phyloP scores from a whole-genome alignment of 2,329 filamentous ascomycete genomes.

The Pyrenophora seminiperda region DNA sequence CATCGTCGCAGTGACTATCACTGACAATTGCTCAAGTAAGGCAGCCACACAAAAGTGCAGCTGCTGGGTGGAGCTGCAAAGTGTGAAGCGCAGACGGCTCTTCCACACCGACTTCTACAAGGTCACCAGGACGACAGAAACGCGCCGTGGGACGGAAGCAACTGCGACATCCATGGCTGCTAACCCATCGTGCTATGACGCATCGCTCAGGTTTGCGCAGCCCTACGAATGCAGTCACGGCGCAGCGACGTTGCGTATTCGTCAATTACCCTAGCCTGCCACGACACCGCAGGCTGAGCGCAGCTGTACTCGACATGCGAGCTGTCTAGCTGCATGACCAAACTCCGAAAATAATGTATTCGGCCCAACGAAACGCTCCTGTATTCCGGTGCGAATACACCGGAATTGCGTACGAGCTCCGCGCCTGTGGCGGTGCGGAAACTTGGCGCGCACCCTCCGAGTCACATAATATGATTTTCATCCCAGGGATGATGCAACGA shows the following conservation, averaged over 20 bases:
- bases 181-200: conserved; percentile 30
- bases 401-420: conserved; percentile 15
- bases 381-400: conserved; percentile 17
- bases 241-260: conserved; percentile 30
- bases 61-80: not conserved
- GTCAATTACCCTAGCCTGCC: conserved; percentile 42
- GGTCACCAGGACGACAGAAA: conserved; percentile 3
- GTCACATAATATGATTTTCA: conserved; percentile 34
- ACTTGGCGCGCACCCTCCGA: conserved; percentile 22
- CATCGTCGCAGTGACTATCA: conserved; percentile 5
- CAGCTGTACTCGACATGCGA: conserved; percentile 32
- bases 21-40: conserved; percentile 3
- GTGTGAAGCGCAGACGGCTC: conserved; percentile 3
- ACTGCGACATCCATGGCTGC: conserved; percentile 2
- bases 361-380: conserved; percentile 29
- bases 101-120: conserved; percentile 10
- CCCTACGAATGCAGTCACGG: conserved; percentile 32
- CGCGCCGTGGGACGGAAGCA: conserved; percentile 2
- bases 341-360: conserved; percentile 39
- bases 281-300: conserved; percentile 39
- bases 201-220: conserved; percentile 36
- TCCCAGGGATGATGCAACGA: conserved; percentile 10
- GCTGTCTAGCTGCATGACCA: conserved; percentile 40
- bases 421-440: conserved; percentile 41
- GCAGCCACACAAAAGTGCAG: conserved; percentile 3